Percentiles rank a stretch among this genome's conserved stretches.
Evolutionary conservation across 352 stramenopile species (phyloP).

Genomic region (Phytophthora boehmeriae): DNA sequence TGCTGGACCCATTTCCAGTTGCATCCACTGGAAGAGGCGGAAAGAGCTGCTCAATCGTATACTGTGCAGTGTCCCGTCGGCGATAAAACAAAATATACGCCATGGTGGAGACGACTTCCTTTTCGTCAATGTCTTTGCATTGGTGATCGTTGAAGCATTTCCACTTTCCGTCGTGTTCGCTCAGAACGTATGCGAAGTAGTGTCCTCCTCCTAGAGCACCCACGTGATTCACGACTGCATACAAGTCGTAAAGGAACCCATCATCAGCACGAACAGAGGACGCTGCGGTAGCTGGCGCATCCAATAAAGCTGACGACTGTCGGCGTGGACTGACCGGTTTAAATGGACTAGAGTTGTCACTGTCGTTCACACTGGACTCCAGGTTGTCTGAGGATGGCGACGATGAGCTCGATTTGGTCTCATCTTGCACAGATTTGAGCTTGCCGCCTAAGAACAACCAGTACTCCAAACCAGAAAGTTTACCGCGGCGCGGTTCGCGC

Average conservation of each 20-base stretch:
- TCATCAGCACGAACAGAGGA: constrained; percentile 57
- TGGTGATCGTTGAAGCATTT: constrained; percentile 98
- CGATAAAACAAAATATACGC: constrained; percentile 94
- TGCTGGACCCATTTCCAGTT: constrained; percentile 29
- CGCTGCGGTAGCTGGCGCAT: constrained; percentile 66
- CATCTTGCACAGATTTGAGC: constrained; percentile 33
- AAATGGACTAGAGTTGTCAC: constrained; percentile 9
- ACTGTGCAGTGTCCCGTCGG: constrained; percentile 66
- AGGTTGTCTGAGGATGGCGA: background rate
- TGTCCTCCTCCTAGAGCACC: constrained; percentile 95
- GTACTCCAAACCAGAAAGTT: constrained; percentile 63
- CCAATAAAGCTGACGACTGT: constrained; percentile 41
- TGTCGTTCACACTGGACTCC: background rate
- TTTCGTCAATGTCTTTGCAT: constrained; percentile 88
- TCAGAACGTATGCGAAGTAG: constrained; percentile 92
- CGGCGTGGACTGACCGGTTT: constrained; percentile 19
- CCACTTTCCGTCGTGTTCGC: constrained; percentile 93
- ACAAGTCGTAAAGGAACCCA: constrained; percentile 94
- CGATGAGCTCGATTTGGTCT: constrained; percentile 12
- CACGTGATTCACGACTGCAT: constrained; percentile 98
- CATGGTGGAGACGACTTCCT: constrained; percentile 85
- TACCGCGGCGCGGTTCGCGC: constrained; percentile 40
- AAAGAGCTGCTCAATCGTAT: constrained; percentile 80
- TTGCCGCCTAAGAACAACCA: constrained; percentile 84
- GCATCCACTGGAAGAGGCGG: constrained; percentile 53